Evolutionary conservation across 441 rosid genomes (phyloP).

Genomic region (Theobroma grandiflorum): DNA sequence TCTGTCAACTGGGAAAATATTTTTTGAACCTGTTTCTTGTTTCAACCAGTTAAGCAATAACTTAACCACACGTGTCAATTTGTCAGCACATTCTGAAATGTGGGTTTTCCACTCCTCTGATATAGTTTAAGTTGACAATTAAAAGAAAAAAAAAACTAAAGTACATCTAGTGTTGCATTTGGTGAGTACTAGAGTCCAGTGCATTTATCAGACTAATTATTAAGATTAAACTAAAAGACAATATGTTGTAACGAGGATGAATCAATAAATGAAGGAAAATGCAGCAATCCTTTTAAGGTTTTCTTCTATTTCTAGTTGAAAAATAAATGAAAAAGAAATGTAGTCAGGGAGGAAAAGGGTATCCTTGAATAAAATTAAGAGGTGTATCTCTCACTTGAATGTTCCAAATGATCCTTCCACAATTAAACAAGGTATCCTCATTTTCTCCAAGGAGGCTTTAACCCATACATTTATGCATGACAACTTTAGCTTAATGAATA

Average conservation of each 20-base stretch:
- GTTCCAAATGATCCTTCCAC: too few species aligned
- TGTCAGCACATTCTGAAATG: too few species aligned
- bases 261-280: neutral
- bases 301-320: neutral
- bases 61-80: too few species aligned
- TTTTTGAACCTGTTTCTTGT: neutral
- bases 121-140: neutral
- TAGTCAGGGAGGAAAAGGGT: neutral
- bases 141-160: neutral
- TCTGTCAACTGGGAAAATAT: neutral
- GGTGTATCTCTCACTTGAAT: neutral
- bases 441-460: too few species aligned
- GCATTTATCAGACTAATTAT: neutral
- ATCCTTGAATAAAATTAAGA: neutral
- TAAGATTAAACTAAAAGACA: neutral
- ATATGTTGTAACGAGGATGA: neutral
- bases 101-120: too few species aligned
- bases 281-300: neutral
- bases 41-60: neutral
- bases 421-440: too few species aligned
- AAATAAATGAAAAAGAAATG: neutral
- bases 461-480: too few species aligned
- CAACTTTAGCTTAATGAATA: too few species aligned
- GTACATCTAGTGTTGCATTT: neutral
- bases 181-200: neutral